These are phyloP conservation scores for Penicillium corylophilum DNA, from an alignment of 2,329 filamentous ascomycete species.

Conservation along the genomic window DNA sequence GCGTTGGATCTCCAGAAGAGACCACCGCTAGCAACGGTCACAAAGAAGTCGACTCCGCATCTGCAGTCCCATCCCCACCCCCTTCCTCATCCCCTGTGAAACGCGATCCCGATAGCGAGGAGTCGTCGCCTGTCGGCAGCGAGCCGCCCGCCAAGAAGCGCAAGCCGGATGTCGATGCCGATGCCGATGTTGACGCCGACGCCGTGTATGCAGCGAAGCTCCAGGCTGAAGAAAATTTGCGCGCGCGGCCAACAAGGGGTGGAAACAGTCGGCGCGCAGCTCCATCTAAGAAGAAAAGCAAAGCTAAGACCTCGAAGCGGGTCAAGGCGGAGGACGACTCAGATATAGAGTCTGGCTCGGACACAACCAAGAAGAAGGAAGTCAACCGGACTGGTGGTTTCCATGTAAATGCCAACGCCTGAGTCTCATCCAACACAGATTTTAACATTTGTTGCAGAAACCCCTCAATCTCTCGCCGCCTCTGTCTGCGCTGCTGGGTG, in stretches of 20 bases:
- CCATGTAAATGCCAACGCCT: conserved; percentile 55
- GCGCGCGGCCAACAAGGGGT: conserved; percentile 73
- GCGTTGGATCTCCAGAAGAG: conserved; percentile 34
- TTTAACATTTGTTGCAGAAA: conserved; percentile 35
- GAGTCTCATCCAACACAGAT: neutral
- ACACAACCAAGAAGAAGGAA: conserved; percentile 58
- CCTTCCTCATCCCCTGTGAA: conserved; percentile 41
- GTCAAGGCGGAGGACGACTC: conserved; percentile 78
- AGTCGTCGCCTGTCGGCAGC: conserved; percentile 35
- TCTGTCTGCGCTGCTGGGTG: conserved; percentile 45
- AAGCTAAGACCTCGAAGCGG: conserved; percentile 61
- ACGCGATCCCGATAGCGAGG: conserved; percentile 43
- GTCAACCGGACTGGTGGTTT: conserved; percentile 82
- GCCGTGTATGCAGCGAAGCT: conserved; percentile 82
- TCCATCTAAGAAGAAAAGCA: conserved; percentile 63
- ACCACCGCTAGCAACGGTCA: conserved; percentile 38
- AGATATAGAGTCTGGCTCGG: conserved; percentile 65
- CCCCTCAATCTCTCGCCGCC: conserved; percentile 47
- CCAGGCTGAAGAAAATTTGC: conserved; percentile 86
- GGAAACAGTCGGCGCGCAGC: conserved; percentile 61
- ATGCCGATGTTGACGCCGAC: conserved; percentile 75
- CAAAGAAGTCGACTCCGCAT: conserved; percentile 22
- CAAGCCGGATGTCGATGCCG: conserved; percentile 68
- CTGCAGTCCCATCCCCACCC: conserved; percentile 32
- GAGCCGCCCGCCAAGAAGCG: conserved; percentile 58